Evolutionary conservation across 352 stramenopile genomes (phyloP).

Genomic region (Detonula confervacea): DNA sequence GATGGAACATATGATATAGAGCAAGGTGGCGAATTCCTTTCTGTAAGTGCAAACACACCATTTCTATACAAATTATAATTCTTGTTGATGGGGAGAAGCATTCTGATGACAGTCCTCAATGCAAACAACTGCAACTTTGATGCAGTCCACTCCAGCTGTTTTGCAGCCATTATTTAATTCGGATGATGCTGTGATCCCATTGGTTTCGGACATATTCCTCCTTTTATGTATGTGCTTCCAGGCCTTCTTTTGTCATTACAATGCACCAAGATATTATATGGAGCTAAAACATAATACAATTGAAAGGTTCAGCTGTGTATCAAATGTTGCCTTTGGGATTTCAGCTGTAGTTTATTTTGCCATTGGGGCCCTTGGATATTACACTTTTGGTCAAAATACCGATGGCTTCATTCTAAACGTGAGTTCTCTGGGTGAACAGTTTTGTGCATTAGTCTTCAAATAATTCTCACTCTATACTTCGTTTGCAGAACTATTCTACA

Average conservation of each 20-base stretch:
- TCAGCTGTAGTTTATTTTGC: conserved; percentile 54
- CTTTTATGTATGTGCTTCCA: conserved; percentile 86
- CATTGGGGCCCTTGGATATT: conserved; percentile 71
- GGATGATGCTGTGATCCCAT: not conserved
- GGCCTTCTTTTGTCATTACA: conserved; percentile 88
- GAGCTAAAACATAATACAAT: conserved; percentile 75
- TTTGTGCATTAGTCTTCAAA: not conserved
- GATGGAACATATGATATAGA: conserved; percentile 71
- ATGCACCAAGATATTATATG: conserved; percentile 86
- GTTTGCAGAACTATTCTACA: conserved; percentile 71
- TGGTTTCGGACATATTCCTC: conserved; percentile 48
- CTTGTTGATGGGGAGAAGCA: not conserved
- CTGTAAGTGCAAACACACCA: conserved; percentile 12
- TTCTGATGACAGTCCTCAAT: conserved; percentile 10
- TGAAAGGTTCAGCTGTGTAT: conserved; percentile 65
- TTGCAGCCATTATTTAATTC: conserved; percentile 8
- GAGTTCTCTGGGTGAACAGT: conserved; percentile 56
- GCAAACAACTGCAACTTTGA: not conserved
- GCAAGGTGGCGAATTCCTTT: conserved; percentile 15
- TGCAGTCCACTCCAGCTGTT: conserved; percentile 7
- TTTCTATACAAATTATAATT: not conserved
- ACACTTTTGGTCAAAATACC: conserved; percentile 72
- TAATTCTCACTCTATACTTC: conserved; percentile 31
- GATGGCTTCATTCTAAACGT: conserved; percentile 78
- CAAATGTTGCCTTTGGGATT: conserved; percentile 57